A percentile compares a stretch with the other conserved stretches of the same genome.
Conservation (phyloP, 495 filamentous ascomycete genomes). For the Neurospora sp. region DNA sequence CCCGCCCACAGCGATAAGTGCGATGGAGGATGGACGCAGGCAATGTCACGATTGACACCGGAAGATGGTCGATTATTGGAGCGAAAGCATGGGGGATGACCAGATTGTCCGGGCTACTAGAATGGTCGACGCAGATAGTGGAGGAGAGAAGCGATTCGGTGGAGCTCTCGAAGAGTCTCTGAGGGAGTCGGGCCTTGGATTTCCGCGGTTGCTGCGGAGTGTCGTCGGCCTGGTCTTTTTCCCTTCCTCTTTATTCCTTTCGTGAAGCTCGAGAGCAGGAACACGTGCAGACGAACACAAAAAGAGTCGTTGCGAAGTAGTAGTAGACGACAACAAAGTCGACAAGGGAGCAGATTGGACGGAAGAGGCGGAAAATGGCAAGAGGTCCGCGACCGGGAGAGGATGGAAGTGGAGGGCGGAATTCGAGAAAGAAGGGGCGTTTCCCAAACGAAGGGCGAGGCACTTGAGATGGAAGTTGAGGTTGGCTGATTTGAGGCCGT, state of each 20-base stretch:
- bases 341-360: neutral
- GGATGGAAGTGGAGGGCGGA: neutral
- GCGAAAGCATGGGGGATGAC: slow-evolving; percentile 17
- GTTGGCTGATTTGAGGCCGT: neutral
- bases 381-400: slow-evolving; percentile 6
- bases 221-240: neutral
- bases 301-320: neutral
- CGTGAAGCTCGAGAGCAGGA: slow-evolving; percentile 1
- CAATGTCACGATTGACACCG: slow-evolving; percentile 23
- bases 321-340: neutral
- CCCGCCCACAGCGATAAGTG: slow-evolving; percentile 5
- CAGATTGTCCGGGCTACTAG: neutral
- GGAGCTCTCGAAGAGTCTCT: neutral
- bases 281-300: neutral
- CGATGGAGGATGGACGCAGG: slow-evolving; percentile 12
- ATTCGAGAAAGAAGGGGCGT: slow-evolving; percentile 21
- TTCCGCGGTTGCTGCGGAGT: neutral
- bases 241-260: neutral
- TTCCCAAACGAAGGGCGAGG: slow-evolving; percentile 9
- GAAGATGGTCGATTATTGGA: slow-evolving; percentile 20
- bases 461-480: neutral
- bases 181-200: neutral
- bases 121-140: neutral
- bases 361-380: slow-evolving; percentile 3
- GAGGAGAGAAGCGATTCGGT: neutral